Conservation (phyloP, 129 eudicot genomes). For the Erigeron canadensis region DNA sequence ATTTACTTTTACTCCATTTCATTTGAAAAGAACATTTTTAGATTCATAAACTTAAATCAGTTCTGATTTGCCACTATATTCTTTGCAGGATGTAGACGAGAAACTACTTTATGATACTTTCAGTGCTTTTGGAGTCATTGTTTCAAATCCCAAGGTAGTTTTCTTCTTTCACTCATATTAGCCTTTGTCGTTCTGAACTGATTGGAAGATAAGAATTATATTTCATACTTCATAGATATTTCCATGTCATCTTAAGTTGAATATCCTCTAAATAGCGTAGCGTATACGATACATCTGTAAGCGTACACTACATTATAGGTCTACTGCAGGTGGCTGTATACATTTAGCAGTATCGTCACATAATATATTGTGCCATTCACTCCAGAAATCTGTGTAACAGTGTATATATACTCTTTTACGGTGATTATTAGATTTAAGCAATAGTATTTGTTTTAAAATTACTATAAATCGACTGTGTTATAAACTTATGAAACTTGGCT, state of each 20-base stretch:
- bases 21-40: conserved; percentile 8
- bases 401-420: not conserved
- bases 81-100: conserved; percentile 94
- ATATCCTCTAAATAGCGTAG: not conserved
- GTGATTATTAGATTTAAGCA: not conserved
- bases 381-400: not conserved
- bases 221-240: not conserved
- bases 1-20: not conserved
- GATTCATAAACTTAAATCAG: not conserved
- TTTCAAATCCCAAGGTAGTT: conserved; percentile 84
- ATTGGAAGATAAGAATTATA: not conserved
- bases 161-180: conserved; percentile 9
- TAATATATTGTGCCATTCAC: not conserved
- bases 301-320: not conserved
- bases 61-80: conserved; percentile 7
- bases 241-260: conserved; percentile 17
- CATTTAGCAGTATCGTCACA: not conserved
- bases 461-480: no score
- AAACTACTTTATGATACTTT: conserved; percentile 95
- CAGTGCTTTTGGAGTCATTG: conserved; percentile 98
- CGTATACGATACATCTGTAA: not conserved
- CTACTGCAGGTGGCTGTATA: not conserved
- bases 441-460: not conserved
- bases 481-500: not conserved
- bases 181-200: not conserved